These are phyloP conservation scores for Sphagnum contortum DNA, from an alignment of 225 moss, liverwort and hornwort species.

Conservation along the genomic window DNA sequence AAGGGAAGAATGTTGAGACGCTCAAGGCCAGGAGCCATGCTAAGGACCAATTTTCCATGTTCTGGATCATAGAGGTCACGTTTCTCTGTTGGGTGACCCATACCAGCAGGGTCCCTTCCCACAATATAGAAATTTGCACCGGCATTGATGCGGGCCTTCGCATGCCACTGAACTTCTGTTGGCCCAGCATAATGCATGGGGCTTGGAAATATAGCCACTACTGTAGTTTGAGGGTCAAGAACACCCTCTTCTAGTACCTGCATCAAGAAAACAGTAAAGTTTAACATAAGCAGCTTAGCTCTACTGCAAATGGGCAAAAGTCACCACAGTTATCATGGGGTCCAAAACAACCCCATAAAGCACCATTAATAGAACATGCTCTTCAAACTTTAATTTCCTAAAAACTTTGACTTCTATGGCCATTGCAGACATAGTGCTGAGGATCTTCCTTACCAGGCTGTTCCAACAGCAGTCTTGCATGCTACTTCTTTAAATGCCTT, in stretches of 20 bases:
- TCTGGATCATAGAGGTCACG: slow-evolving; percentile 83
- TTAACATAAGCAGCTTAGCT: too few relatives aligned
- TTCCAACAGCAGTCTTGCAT: too few relatives aligned
- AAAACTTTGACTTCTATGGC: too few relatives aligned
- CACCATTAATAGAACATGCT: too few relatives aligned
- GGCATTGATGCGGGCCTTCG: slow-evolving; percentile 92
- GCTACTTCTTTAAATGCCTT: too few relatives aligned
- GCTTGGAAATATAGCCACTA: slow-evolving; percentile 82
- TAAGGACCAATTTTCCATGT: slow-evolving; percentile 88
- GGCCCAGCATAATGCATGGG: slow-evolving; percentile 96
- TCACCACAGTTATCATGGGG: too few relatives aligned
- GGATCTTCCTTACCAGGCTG: too few relatives aligned
- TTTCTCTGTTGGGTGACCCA: slow-evolving; percentile 78
- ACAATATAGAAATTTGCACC: slow-evolving; percentile 93
- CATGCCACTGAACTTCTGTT: slow-evolving; percentile 97
- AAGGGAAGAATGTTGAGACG: slow-evolving; percentile 84
- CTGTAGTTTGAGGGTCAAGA: slow-evolving; percentile 73
- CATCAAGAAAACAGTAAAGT: not conserved
- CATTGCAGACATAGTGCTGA: too few relatives aligned
- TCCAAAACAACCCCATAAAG: too few relatives aligned
- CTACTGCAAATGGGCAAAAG: too few relatives aligned
- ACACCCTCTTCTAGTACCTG: slow-evolving; percentile 76
- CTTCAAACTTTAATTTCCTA: too few relatives aligned
- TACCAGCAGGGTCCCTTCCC: slow-evolving; percentile 88
- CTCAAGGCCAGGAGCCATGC: slow-evolving; percentile 84